Base-by-base conservation (phyloP, 148 eudicot species). In the Nepenthes mirabilis region DNA sequence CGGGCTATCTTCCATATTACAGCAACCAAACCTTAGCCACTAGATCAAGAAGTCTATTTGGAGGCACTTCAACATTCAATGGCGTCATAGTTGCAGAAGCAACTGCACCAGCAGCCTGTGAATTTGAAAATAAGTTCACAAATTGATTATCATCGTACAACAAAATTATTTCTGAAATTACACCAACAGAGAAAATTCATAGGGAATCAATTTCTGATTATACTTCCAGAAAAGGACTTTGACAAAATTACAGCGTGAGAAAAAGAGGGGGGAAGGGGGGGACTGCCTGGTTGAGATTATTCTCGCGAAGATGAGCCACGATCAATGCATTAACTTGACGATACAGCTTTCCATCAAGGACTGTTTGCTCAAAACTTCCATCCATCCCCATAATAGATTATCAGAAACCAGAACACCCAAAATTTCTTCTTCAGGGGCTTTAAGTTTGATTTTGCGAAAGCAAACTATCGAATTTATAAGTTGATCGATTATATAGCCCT, bases 31-130 rank as follows among this genome's bases (percentile, higher is more conserved):
- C 96, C 96, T 89, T 89, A 34, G 90, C 72, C 49, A 89, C 90
- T 52, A 89, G 82, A 69, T 89, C 90, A 74, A 83, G 76, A 62
- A 89, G 93, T 67, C 82, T 82, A 68, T 81, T 85, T 5, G 83
- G 78, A 49, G 90, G 85, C 66, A 73, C 83, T 76, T 85, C 90
- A 49, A 78, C 79, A 76, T 75, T 79, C 75, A 81, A 63, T 11
- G 93, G 96, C 54, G 85, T 86, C 96, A 89, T 83, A 47, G 96
- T 89, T 56, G 96, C 90, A 45, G 89, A 81, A 67, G 93, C 87
- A 74, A 89, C 96, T 45, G 90, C 87, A 74, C 75, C 83, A 47
- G 96, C 90, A 52, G 87, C 95, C 89, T 87, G 55, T 36, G 48
- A 3, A 40, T 40, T 40, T 23, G 45, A 8, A 40, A 40, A 68